Evolutionary conservation across 2,329 filamentous ascomycete species (phyloP), one percentile per base, ranked within the genome.

Genomic region (Pseudocercospora crystallina): DNA sequence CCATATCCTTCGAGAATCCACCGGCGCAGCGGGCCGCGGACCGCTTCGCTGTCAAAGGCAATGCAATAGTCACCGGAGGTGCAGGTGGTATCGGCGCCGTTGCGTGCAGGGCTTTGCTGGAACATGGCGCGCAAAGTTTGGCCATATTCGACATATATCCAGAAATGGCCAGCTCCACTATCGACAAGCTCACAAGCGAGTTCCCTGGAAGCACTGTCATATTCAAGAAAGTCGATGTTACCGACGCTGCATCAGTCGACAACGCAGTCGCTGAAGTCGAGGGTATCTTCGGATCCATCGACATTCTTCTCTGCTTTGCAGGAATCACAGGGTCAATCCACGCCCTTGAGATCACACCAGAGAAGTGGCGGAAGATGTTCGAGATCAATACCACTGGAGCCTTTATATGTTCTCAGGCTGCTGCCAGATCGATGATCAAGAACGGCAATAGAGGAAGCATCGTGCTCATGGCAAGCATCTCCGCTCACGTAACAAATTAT

Each of bases 391-490:
- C 83, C 43, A 83, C 80, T 0, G 81, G 81, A 9, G 79, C 80
- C 5, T 80, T 84, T 65, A 83, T 84, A 80, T 82, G 81, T 5
- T 74, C 80, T 5, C 80, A 83, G 67, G 82, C 80, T 12, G 80
- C 77, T 11, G 82, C 82, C 13, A 80, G 80, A 66, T 79, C 83
- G 66, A 83, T 83, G 80, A 82, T 84, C 65, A 74, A 73, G 58
- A 79, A 80, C 61, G 78, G 78, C 8, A 78, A 77, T 43, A 78
- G 80, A 29, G 82, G 82, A 13, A 83, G 80, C 59, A 84, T 85
- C 54, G 79, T 76, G 8, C 70, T 85, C 65, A 83, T 85, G 62
- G 82, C 80, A n/a, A 81, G 77, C 58, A 85, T 85, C 81, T 81
- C 77, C 57, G 82, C 79, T 2, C 79, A 75, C 5, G 70, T 84